These are phyloP conservation scores for Mrakia blollopis DNA, from an alignment of 768 basidiomycete species.

Conservation along the genomic window DNA sequence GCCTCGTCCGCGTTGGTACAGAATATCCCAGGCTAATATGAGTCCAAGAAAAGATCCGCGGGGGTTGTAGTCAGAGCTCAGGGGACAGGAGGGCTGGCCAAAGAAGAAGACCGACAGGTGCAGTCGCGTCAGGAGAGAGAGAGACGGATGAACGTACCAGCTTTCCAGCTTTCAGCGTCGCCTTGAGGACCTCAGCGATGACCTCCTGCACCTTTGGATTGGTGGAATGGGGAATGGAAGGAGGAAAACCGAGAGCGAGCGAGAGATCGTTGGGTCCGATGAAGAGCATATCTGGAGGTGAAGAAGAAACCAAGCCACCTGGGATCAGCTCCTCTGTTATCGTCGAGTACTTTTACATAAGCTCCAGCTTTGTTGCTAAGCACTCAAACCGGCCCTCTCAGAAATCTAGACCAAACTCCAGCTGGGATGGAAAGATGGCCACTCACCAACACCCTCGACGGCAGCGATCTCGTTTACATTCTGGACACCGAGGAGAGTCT, in stretches of 20 bases:
- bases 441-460: conserved; percentile 55
- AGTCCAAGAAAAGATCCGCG: no score
- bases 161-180: conserved; percentile 44
- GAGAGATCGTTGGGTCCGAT: conserved; percentile 39
- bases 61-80: no score
- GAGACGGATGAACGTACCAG: neutral
- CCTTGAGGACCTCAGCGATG: conserved; percentile 41
- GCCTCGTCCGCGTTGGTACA: conserved; percentile 37
- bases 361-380: no score
- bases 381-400: no score
- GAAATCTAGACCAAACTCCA: no score
- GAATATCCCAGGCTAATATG: conserved; percentile 34
- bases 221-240: conserved; percentile 37
- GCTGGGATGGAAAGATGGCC: conserved; percentile 41
- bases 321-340: neutral
- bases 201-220: conserved; percentile 43
- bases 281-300: conserved; percentile 19
- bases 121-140: neutral
- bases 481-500: conserved; percentile 57
- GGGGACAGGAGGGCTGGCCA: no score
- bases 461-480: conserved; percentile 59
- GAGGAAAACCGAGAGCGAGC: conserved; percentile 39
- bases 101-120: conserved; percentile 35
- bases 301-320: neutral
- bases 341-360: no score